Conservation (phyloP, 305 asterid species). For the Fraxinus floribunda region DNA sequence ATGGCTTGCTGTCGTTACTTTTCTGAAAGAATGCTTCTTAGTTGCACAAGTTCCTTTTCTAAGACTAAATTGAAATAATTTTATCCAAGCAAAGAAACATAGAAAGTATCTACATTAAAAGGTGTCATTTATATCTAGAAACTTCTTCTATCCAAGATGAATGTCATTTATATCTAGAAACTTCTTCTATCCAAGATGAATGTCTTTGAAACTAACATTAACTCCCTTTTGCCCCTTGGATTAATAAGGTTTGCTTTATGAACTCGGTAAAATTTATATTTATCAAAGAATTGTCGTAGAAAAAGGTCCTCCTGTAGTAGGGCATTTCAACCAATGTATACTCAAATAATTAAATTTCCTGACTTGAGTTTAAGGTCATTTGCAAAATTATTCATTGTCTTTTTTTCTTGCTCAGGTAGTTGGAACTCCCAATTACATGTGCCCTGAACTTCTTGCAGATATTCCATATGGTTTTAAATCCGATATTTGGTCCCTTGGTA, state of each 20-base stretch:
- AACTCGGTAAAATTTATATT: neutral
- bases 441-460: conserved; percentile 99
- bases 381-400: neutral
- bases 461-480: conserved; percentile 97
- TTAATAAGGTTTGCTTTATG: neutral
- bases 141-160: neutral
- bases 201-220: neutral
- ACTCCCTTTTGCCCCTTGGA: neutral
- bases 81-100: neutral
- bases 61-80: neutral
- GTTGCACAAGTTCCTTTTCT: neutral
- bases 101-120: neutral
- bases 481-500: conserved; percentile 99
- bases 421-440: conserved; percentile 99
- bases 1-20: neutral
- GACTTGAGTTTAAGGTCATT: conserved; percentile 16
- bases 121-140: neutral
- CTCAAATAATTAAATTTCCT: conserved; percentile 2
- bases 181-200: neutral
- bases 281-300: neutral
- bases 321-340: neutral
- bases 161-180: neutral
- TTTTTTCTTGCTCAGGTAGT: conserved; percentile 63
- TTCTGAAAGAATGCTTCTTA: neutral
- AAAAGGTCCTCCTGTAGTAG: neutral